Evolutionary conservation across 805 yeast species (phyloP), one percentile per base, ranked within the genome.

Genomic region (Pichia gijzeniarum): DNA sequence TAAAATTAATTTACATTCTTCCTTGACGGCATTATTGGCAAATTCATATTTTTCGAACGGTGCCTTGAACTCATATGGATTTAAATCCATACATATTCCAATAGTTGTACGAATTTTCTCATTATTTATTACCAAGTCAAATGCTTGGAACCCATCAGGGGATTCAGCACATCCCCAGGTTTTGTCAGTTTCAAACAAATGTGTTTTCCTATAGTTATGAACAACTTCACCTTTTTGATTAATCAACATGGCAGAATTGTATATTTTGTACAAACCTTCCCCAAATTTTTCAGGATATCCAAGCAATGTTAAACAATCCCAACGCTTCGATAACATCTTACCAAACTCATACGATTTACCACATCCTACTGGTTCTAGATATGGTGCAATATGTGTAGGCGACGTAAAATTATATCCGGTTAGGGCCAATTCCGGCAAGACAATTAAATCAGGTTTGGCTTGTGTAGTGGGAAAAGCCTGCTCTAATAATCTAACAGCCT

Each of bases 81-180:
- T 89, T 50, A 90, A 62, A 64, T 90, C 98, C 97, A 90, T 90
- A 60, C 98, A 90, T 5, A 90, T 88, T 0, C 96, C 98, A 44
- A 90, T 70, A 30, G 80, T 72, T 1, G 83, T 67, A 31, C 61
- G 71, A 6, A 76, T 53, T 4, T 19, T 41, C 14, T 40, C 40
- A 17, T 57, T 58, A 18, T 59, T 56, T 18, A 76, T 60, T 4
- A 55, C 54, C 35, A 82, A 54, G 4, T 68, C 69, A 40, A 83
- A 74, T 1, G 73, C 60, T 21, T 67, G 62, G 55, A 88, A 89
- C 0, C 78, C 79, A 2, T 59, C 63, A 0, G 84, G 82, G 40
- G 82, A 81, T 56, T 85, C 95, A 2, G 58, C 49, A 45, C 88
- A 81, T 0, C 93, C 95, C 93, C 95, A 89, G 0, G 54, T 65